Percentiles rank a stretch among this genome's conserved stretches.
Evolutionary conservation across 163 green algal genomes (phyloP).

Genomic region (Coccomyxa subellipsoidea): DNA sequence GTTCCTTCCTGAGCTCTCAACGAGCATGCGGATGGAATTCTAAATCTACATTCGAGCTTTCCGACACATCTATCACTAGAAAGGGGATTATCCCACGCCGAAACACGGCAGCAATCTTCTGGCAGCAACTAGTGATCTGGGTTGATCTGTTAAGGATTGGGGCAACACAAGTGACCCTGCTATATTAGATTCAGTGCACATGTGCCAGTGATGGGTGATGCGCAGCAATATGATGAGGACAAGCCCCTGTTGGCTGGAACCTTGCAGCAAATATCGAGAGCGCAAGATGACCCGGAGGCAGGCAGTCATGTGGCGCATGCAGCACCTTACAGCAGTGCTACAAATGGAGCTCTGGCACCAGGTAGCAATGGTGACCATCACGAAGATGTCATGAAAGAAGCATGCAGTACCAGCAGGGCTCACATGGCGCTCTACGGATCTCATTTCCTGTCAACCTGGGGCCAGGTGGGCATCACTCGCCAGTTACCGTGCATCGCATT

Average conservation of each 20-base stretch:
- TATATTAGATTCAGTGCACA: no score
- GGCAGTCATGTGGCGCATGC: not conserved
- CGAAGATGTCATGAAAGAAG: not conserved
- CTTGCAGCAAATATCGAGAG: not conserved
- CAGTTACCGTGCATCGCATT: no score
- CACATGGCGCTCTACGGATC: constrained; percentile 25
- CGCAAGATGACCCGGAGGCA: not conserved
- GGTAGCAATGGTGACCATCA: not conserved
- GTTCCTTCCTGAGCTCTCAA: no score
- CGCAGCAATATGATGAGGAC: not conserved
- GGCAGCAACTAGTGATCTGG: not conserved
- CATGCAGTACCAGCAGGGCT: not conserved
- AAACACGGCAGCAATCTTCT: not conserved
- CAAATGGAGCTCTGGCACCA: not conserved
- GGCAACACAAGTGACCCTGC: no score
- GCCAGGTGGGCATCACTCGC: no score
- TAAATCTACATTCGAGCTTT: no score
- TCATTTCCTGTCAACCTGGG: constrained; percentile 45
- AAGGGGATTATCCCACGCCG: no score
- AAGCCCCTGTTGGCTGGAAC: not conserved
- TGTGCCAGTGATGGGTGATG: not conserved
- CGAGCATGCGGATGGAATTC: no score
- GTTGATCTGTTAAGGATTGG: not conserved
- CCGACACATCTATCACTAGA: no score
- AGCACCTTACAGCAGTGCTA: not conserved